Conservation (phyloP, 2,329 filamentous ascomycete species). For the Botryosphaeria agaves region DNA sequence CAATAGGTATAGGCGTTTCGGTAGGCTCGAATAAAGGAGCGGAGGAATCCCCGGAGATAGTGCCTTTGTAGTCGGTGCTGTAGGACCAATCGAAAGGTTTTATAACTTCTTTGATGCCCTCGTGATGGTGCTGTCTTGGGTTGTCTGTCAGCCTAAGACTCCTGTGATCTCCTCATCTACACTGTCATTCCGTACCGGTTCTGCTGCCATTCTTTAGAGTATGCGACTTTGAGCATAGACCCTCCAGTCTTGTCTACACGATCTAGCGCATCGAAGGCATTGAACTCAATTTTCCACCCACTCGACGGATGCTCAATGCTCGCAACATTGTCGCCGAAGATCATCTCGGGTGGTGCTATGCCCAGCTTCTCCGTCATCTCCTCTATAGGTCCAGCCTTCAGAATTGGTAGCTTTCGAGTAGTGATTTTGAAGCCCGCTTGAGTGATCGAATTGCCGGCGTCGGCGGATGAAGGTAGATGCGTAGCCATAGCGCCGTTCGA, state of each 20-base stretch:
- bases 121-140: constrained; percentile 55
- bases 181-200: constrained; percentile 38
- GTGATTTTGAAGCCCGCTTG: constrained; percentile 49
- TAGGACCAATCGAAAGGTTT: constrained; percentile 99
- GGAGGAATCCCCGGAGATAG: constrained; percentile 15
- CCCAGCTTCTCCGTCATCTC: constrained; percentile 60
- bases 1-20: constrained; percentile 55
- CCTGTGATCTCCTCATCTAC: not conserved
- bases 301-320: constrained; percentile 53
- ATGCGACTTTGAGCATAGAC: constrained; percentile 83
- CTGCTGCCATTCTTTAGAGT: constrained; percentile 75
- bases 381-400: constrained; percentile 81
- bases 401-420: constrained; percentile 83
- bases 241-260: constrained; percentile 84
- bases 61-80: constrained; percentile 68
- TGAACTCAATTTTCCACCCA: constrained; percentile 69
- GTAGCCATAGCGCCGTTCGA: no score
- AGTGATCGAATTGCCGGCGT: constrained; percentile 17
- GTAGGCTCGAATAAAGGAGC: constrained; percentile 23
- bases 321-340: constrained; percentile 89
- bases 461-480: constrained; percentile 18
- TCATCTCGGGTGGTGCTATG: constrained; percentile 94
- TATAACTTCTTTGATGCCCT: constrained; percentile 81
- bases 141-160: constrained; percentile 2
- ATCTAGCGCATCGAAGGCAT: constrained; percentile 74